phyloP scores from a whole-genome alignment of 495 filamentous ascomycete genomes.

The Aspergillus biplanus region DNA sequence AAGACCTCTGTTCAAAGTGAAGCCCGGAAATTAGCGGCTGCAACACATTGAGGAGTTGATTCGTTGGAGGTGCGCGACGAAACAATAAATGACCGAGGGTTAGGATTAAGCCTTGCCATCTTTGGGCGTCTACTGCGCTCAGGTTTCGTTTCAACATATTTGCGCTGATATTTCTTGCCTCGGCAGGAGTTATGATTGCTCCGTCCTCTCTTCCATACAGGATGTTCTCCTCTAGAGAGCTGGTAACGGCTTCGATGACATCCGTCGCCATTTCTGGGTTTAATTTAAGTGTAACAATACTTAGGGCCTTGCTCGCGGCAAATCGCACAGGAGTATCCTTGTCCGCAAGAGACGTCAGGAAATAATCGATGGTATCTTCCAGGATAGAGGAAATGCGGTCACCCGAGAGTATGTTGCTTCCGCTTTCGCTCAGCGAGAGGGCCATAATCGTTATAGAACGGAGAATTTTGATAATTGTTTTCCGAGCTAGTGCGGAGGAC shows the following conservation, averaged over 20 bases:
- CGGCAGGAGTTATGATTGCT: slow-evolving; percentile 38
- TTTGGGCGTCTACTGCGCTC: slow-evolving; percentile 71
- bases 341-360: slow-evolving; percentile 71
- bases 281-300: slow-evolving; percentile 78
- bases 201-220: slow-evolving; percentile 60
- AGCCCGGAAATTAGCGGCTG: slow-evolving; percentile 73
- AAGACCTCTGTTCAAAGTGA: slow-evolving; percentile 80
- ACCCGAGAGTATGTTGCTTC: slow-evolving; percentile 38
- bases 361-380: slow-evolving; percentile 68
- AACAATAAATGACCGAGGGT: slow-evolving; percentile 86
- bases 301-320: slow-evolving; percentile 90
- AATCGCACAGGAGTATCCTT: slow-evolving; percentile 88
- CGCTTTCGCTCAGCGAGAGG: slow-evolving; percentile 50
- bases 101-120: slow-evolving; percentile 91
- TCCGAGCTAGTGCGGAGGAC: slow-evolving; percentile 75
- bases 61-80: slow-evolving; percentile 68
- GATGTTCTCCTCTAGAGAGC: slow-evolving; percentile 74
- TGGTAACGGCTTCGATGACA: slow-evolving; percentile 82
- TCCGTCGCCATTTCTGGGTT: slow-evolving; percentile 78
- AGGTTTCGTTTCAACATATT: slow-evolving; percentile 59
- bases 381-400: slow-evolving; percentile 50
- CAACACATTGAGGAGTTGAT: slow-evolving; percentile 69
- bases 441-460: slow-evolving; percentile 69
- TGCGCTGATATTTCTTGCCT: slow-evolving; percentile 36
- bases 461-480: slow-evolving; percentile 80